A percentile compares a stretch with the other conserved stretches of the same genome.
Evolutionary conservation across 768 basidiomycete genomes (phyloP).

Genomic region (Amanita pseudoporphyria): DNA sequence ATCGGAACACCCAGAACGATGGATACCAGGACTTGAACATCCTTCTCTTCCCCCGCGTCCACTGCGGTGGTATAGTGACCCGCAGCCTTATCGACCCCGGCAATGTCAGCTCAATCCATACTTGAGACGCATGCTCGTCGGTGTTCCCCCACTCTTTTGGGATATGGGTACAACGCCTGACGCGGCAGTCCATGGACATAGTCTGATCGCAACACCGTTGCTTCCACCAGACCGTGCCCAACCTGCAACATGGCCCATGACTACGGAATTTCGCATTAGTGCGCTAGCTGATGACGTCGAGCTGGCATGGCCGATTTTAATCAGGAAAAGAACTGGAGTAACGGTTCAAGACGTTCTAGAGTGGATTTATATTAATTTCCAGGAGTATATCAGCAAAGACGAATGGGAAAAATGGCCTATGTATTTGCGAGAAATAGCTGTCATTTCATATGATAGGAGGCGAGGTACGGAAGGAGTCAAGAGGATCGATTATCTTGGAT

Average conservation of each 20-base stretch:
- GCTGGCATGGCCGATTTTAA: slow-evolving; percentile 6
- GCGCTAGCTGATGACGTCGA: slow-evolving; percentile 5
- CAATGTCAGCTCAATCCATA: slow-evolving; percentile 5
- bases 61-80: neutral
- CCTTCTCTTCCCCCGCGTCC: slow-evolving; percentile 14
- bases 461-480: neutral
- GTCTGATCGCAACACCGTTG: slow-evolving; percentile 1
- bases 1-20: slow-evolving; percentile 31
- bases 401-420: slow-evolving; percentile 3
- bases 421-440: neutral
- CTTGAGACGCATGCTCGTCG: slow-evolving; percentile 2
- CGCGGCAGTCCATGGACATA: slow-evolving; percentile 3
- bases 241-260: slow-evolving; percentile 6
- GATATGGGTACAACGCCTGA: neutral
- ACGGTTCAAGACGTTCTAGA: slow-evolving; percentile 6
- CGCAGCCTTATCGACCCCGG: neutral
- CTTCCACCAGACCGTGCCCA: slow-evolving; percentile 1
- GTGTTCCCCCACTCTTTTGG: slow-evolving; percentile 5
- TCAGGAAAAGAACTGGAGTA: slow-evolving; percentile 1
- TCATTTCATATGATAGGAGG: slow-evolving; percentile 1
- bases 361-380: slow-evolving; percentile 6
- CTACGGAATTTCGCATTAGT: neutral
- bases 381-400: neutral
- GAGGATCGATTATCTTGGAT: slow-evolving; percentile 8
- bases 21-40: slow-evolving; percentile 39